These are phyloP conservation scores for Geranomyces michiganensis DNA, from an alignment of 192 early-diverging fungal genomes.

Conservation along the genomic window DNA sequence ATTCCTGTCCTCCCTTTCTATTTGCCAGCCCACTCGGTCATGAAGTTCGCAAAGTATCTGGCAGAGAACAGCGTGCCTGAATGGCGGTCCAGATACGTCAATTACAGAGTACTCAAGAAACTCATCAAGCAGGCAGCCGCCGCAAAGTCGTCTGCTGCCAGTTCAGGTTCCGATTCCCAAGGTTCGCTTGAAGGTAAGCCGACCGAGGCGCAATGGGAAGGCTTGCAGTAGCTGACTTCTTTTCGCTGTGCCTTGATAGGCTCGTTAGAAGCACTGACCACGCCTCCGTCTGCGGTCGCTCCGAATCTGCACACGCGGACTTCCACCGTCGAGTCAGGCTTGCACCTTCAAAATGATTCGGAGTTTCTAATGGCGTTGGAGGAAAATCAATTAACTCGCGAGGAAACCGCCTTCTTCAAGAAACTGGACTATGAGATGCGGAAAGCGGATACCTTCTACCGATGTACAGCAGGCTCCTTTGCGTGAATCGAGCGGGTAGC, in stretches of 20 bases:
- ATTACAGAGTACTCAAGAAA: slow-evolving; percentile 42
- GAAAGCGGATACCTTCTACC: slow-evolving; percentile 31
- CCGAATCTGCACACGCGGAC: not conserved
- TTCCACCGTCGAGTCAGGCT: not conserved
- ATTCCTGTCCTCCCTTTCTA: too few relatives aligned
- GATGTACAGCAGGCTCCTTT: not conserved
- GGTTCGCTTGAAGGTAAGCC: not conserved
- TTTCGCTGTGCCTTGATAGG: not conserved
- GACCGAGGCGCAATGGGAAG: not conserved
- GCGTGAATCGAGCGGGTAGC: too few relatives aligned
- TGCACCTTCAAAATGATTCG: slow-evolving; percentile 6
- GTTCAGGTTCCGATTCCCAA: not conserved
- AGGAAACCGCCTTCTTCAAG: slow-evolving; percentile 20
- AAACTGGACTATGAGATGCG: slow-evolving; percentile 26
- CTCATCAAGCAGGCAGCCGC: slow-evolving; percentile 30
- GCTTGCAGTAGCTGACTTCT: too few relatives aligned
- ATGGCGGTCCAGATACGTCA: slow-evolving; percentile 38
- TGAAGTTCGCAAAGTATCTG: slow-evolving; percentile 42
- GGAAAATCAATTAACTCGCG: slow-evolving; percentile 17
- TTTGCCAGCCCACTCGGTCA: not conserved
- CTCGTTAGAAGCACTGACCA: not conserved
- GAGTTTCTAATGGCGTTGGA: slow-evolving; percentile 19
- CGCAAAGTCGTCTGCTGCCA: not conserved
- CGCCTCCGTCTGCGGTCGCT: not conserved
- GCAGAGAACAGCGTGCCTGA: slow-evolving; percentile 38